Percentiles rank a stretch among this genome's conserved stretches.
phyloP scores from a whole-genome alignment of 2,329 filamentous ascomycete genomes.

The Venturia effusa region DNA sequence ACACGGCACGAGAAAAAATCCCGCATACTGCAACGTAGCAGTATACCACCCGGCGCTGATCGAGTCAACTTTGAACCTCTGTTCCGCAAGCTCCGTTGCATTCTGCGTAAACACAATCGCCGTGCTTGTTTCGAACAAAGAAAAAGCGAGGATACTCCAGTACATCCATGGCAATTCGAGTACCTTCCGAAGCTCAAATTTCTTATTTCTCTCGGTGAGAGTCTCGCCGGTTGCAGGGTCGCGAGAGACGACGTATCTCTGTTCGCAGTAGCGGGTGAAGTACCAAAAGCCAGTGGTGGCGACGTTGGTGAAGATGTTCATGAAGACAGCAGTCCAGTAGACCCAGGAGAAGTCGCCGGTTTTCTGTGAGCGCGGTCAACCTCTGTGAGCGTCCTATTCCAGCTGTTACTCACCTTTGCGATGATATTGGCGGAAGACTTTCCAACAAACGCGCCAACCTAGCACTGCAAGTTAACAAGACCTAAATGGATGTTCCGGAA shows the following conservation, averaged over 20 bases:
- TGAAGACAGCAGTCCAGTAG: constrained; percentile 51
- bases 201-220: constrained; percentile 49
- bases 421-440: constrained; percentile 51
- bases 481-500: constrained; percentile 38
- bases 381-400: too few species aligned
- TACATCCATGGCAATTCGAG: constrained; percentile 49
- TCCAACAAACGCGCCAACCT: constrained; percentile 50
- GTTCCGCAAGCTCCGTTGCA: constrained; percentile 49
- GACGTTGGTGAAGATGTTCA: constrained; percentile 53
- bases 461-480: background rate
- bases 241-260: constrained; percentile 34
- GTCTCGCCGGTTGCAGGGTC: constrained; percentile 49
- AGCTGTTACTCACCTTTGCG: constrained; percentile 20
- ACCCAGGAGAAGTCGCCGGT: constrained; percentile 52
- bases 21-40: constrained; percentile 43
- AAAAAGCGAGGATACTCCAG: constrained; percentile 45
- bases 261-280: constrained; percentile 42
- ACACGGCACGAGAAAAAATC: constrained; percentile 48
- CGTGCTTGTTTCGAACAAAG: constrained; percentile 47
- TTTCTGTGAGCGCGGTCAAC: constrained; percentile 19
- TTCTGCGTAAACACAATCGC: constrained; percentile 46
- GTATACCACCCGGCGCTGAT: constrained; percentile 52
- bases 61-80: constrained; percentile 44
- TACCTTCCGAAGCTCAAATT: constrained; percentile 45
- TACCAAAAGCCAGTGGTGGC: constrained; percentile 43